Evolutionary conservation across 305 asterid species (phyloP).

Genomic region (Fraxinus platypoda): DNA sequence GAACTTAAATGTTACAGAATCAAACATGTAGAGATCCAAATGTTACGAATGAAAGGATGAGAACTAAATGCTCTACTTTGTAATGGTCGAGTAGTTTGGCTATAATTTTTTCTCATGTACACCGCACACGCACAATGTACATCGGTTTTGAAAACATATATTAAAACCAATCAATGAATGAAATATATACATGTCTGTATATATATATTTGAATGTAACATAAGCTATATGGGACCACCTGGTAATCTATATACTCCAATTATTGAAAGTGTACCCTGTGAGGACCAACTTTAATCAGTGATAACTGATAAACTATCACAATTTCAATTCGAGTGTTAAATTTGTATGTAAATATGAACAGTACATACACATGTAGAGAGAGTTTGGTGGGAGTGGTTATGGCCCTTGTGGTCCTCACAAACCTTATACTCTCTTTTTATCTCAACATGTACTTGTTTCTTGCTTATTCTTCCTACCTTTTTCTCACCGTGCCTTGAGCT

Average conservation of each 20-base stretch:
- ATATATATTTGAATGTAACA: background rate
- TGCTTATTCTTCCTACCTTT: conserved; percentile 15
- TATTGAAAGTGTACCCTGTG: conserved; percentile 3
- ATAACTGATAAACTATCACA: background rate
- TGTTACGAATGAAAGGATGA: background rate
- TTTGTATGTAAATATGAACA: background rate
- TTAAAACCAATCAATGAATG: background rate
- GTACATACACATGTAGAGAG: background rate
- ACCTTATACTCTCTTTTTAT: conserved; percentile 1
- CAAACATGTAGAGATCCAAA: background rate
- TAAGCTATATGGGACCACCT: background rate
- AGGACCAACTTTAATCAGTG: background rate
- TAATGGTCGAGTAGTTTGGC: no score
- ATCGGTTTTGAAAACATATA: background rate
- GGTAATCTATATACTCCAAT: background rate
- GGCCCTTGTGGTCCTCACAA: conserved; percentile 34
- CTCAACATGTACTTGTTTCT: conserved; percentile 6
- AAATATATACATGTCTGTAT: background rate
- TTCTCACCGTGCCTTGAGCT: conserved; percentile 22
- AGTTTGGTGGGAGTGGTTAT: conserved; percentile 9
- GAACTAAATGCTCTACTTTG: background rate
- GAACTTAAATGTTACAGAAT: no score
- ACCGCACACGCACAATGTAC: background rate
- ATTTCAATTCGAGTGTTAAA: background rate
- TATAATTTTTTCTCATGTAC: background rate